These are phyloP conservation scores for Leccinum angustisporum DNA, from an alignment of 1,284 basidiomycete species.

Conservation along the genomic window DNA sequence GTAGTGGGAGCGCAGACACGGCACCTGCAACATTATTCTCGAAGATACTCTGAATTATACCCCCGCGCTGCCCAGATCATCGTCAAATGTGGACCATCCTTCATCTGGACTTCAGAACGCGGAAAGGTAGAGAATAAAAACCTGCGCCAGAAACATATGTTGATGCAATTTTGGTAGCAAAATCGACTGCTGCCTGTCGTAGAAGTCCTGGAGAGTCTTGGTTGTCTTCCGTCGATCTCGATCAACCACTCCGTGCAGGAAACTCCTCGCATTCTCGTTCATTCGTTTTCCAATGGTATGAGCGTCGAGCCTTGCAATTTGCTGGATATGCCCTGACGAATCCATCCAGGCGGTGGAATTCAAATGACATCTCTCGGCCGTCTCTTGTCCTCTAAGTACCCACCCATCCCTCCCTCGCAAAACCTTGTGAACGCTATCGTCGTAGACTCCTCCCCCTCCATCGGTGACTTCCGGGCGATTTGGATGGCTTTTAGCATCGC, in stretches of 20 bases:
- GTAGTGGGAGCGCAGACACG: constrained; percentile 51
- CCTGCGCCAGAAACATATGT: neutral
- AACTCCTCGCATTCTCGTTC: constrained; percentile 41
- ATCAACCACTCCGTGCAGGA: neutral
- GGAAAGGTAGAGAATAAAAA: constrained; percentile 34
- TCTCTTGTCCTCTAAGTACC: constrained; percentile 34
- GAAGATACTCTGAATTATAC: constrained; percentile 45
- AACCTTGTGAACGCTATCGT: constrained; percentile 39
- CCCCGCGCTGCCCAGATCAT: constrained; percentile 50
- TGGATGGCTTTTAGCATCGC: constrained; percentile 42
- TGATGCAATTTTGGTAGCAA: constrained; percentile 21
- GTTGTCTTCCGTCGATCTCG: constrained; percentile 33
- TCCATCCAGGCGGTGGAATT: constrained; percentile 45
- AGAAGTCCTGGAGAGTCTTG: constrained; percentile 40
- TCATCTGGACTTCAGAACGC: constrained; percentile 39
- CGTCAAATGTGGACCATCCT: constrained; percentile 40
- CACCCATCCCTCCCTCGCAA: constrained; percentile 12
- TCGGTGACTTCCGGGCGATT: constrained; percentile 30
- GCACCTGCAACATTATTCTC: constrained; percentile 52
- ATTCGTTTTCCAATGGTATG: constrained; percentile 58
- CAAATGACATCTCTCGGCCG: constrained; percentile 41
- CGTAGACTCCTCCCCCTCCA: constrained; percentile 53
- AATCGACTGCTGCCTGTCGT: constrained; percentile 40
- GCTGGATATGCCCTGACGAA: neutral
- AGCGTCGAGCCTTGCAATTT: neutral